Base-by-base conservation (phyloP, 768 basidiomycete species). In the Candolleomyces aberdarensis region DNA sequence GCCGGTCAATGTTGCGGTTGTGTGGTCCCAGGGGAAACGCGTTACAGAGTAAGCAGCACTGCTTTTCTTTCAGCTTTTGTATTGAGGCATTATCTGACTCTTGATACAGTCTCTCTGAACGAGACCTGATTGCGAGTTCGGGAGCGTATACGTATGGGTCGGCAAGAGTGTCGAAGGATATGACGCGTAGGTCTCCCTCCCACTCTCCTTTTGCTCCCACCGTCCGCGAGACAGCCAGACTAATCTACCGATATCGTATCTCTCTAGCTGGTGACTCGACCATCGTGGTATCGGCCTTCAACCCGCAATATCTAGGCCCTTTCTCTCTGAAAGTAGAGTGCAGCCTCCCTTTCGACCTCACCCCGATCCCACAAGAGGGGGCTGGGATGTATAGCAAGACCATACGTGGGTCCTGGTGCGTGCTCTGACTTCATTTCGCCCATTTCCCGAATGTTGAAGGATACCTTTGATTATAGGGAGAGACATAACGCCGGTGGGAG, bases 341-440 rank as follows among this genome's bases (percentile, higher is more conserved):
- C 59, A 82, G 86, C 0, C 20, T 71, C 60, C 79, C 83, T 0
- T 80, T 95, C 56, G 84, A 87, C 17, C 62, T 97, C 22, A 76
- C 75, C 53, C 65, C 84, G 0, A 88, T 97, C 22, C 85, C 88
- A 0, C 84, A 88, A 60, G 96, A 98, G 75, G 95, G 94, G 0
- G 92, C 94, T 0, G 96, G 95, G 0, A 92, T 97, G 94, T 96
- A 89, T 69, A 75, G 74, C 20, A 88, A 91, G 65, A 69, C 78
- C 0, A 65, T 89, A 2, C 81, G 76, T n/a, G 94, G 92, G 3
- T 74, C 78, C 43, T 98, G 96, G 96, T 92, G 62, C 56, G 83
- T 65, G 56, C 9, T 36, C 52, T 22, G 44, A 15, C 29, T 57
- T 32, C 26, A 39, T 32, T 41, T 20, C 2, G 31, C 3, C 26